Evolutionary conservation across 2,329 filamentous ascomycete species (phyloP), one percentile per base, ranked within the genome.

Genomic region (Colletotrichum gigasporum): DNA sequence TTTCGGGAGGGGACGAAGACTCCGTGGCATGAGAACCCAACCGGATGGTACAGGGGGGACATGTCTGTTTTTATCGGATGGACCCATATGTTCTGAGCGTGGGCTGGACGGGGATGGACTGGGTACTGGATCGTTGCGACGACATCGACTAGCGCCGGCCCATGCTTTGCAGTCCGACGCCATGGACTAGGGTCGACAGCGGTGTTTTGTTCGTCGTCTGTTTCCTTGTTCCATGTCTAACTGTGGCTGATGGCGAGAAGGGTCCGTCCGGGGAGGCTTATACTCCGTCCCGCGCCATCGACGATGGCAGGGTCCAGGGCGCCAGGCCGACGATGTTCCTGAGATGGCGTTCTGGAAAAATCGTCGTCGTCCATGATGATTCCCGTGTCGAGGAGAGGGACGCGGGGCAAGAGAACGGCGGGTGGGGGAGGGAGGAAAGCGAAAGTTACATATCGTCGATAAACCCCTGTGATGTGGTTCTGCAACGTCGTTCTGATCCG

Each of bases 81-180:
- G 26, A 39, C n/a, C 55, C 53, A 52, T 47, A 37, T 16, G 53
- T 28, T 20, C 37, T 28, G 20, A 61, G 24, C 7, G 47, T 9
- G 48, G 11, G 48, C 30, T 14, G 39, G 50, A 54, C 39, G 37
- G 56, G 54, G 20, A 48, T 44, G 35, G 62, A 50, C 61, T 55
- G 41, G 56, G 39, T 16, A 32, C 56, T 62, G 50, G 37, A 50
- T 65, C 28, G 50, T 44, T 62, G 41, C 56, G 50, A 50, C 48
- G 56, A 62, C 18, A 50, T 35, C 42, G 16, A 39, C 57, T 65
- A 65, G 62, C 62, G 62, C 24, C 32, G 48, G 56, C 11, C 39
- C 48, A 50, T 44, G 50, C 34, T 50, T 55, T 32, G 22, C 24
- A 5, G 30, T 64, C 35, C 56, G 35, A 61, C 42, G 48, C 56